Base-by-base conservation (phyloP, 192 early-diverging fungal species). In the Martensiomyces pterosporus region DNA sequence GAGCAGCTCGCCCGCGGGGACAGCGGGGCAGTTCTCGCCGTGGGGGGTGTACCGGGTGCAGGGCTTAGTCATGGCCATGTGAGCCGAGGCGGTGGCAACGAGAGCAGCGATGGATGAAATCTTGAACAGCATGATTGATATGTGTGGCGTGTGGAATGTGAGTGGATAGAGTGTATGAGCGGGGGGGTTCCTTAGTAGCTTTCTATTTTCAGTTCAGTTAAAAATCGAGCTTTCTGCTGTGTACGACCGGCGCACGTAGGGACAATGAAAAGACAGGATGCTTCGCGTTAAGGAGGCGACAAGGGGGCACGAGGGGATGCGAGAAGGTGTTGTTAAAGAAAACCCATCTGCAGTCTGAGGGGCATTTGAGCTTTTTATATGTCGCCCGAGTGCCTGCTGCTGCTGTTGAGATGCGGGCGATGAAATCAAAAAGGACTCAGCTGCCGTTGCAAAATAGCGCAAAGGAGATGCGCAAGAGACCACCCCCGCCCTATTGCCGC, bases 1-100 rank as follows among this genome's bases (percentile, higher is more conserved):
- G 3, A 55, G 14, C 0, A 38, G 3, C 35, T 68, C 34, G 25
- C 74, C 79, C 0, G 47, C 43, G 0, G 79, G 67, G 14, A 61
- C 55, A 18, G 61, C 45, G 0, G 66, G 69, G 50, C 77, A 74
- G 29, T 32, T 32, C 29, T 32, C 29, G 29, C 29, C 29, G 49
- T 40, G n/a, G 5, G 37, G 9, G 37, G 39, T 26, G 22, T 23
- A 52, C 27, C 49, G 49, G 17, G 49, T 25, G 24, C 49, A 52
- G 2, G 49, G 49, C n/a, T 26, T 15, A 15, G 16, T 21, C 37
- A 52, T 24, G 38, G 37, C 49, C 49, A 52, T 52, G 26, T 52
- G 49, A 19, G 49, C 49, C 4, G 24, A 41, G 14, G 22, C 47
- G 6, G 39, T 23, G 22, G 39, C 22, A 23, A 41, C 22, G 14